A percentile compares a stretch with the other conserved stretches of the same genome.
Evolutionary conservation across 768 basidiomycete genomes (phyloP).

Genomic region (Collybia sp.): DNA sequence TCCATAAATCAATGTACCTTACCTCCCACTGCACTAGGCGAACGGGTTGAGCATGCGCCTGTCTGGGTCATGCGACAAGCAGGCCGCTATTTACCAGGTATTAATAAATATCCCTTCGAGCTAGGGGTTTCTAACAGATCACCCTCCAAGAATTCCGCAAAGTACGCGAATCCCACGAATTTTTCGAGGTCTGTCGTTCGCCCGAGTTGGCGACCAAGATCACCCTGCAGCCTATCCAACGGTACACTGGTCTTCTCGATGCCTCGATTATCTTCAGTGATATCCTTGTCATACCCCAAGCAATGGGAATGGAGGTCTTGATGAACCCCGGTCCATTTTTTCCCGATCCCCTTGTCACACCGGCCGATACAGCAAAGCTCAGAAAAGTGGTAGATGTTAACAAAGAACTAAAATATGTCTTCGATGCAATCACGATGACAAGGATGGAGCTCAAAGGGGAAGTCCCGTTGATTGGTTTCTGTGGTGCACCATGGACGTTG

Average conservation of each 20-base stretch:
- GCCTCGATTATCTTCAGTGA: constrained; percentile 98
- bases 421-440: constrained; percentile 85
- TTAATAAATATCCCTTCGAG: constrained; percentile 13
- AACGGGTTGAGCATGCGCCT: constrained; percentile 87
- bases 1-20: background rate
- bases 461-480: constrained; percentile 96
- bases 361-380: constrained; percentile 67
- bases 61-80: constrained; percentile 99
- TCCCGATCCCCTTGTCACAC: constrained; percentile 77
- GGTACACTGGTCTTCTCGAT: constrained; percentile 83
- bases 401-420: constrained; percentile 87
- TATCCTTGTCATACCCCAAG: constrained; percentile 96
- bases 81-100: constrained; percentile 91
- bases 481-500: constrained; percentile 96
- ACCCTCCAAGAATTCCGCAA: constrained; percentile 74
- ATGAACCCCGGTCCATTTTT: constrained; percentile 94
- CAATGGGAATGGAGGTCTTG: constrained; percentile 91
- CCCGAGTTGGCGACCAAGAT: constrained; percentile 86
- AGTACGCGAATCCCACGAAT: constrained; percentile 81
- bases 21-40: constrained; percentile 40
- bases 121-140: constrained; percentile 1
- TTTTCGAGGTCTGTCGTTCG: constrained; percentile 93
- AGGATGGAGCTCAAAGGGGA: constrained; percentile 77
- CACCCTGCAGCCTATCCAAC: constrained; percentile 90
- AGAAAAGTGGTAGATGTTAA: constrained; percentile 65